phyloP scores from a whole-genome alignment of 768 basidiomycete species.

The Amanita molliuscula region DNA sequence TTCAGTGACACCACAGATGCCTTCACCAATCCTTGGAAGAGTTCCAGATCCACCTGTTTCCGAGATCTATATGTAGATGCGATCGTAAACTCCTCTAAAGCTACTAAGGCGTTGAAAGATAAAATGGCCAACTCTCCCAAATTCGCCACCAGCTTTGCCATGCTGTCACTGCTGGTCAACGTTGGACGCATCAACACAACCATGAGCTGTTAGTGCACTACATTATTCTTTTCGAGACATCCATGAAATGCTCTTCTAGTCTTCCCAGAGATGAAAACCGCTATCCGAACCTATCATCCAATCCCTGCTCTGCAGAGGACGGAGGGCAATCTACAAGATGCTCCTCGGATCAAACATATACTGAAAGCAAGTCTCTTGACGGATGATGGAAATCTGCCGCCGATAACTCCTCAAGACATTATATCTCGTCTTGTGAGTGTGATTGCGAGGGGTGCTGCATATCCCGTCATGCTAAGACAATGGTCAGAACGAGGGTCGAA shows the following conservation, averaged over 20 bases:
- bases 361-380: slow-evolving; percentile 50
- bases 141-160: slow-evolving; percentile 63
- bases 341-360: slow-evolving; percentile 68
- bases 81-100: slow-evolving; percentile 49
- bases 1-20: slow-evolving; percentile 59
- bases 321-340: slow-evolving; percentile 64
- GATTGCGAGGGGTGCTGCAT: background rate
- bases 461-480: slow-evolving; percentile 7
- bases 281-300: slow-evolving; percentile 69
- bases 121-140: slow-evolving; percentile 51
- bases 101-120: slow-evolving; percentile 61
- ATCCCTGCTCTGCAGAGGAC: slow-evolving; percentile 64
- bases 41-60: slow-evolving; percentile 37
- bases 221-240: slow-evolving; percentile 6
- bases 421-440: slow-evolving; percentile 40
- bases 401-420: slow-evolving; percentile 49
- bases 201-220: slow-evolving; percentile 56
- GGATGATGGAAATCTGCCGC: slow-evolving; percentile 31
- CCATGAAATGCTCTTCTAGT: slow-evolving; percentile 26
- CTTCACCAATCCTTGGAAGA: slow-evolving; percentile 36
- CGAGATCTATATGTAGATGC: slow-evolving; percentile 47
- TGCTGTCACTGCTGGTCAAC: slow-evolving; percentile 65
- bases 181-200: slow-evolving; percentile 78
- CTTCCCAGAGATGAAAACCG: slow-evolving; percentile 74
- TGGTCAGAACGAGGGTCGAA: slow-evolving; percentile 30